Conservation (phyloP, 768 basidiomycete genomes). For the Gloeophyllum trabeum region DNA sequence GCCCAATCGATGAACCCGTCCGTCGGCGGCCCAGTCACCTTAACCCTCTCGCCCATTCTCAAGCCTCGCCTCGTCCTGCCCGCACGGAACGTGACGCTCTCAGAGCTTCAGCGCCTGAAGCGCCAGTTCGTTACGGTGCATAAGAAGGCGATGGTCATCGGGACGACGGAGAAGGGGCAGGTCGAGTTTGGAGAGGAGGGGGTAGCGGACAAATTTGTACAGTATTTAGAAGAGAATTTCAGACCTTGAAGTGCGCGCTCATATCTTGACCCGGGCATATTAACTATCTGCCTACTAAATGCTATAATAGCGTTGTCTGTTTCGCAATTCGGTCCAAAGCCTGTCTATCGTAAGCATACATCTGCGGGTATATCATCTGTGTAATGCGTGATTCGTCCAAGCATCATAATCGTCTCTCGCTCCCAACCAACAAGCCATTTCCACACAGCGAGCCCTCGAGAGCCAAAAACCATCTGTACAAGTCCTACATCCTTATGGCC, state of each 20-base stretch:
- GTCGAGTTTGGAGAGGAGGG: constrained; percentile 72
- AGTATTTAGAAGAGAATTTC: constrained; percentile 63
- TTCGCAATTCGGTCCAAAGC: too few relatives aligned
- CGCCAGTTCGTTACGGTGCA: constrained; percentile 87
- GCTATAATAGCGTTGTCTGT: too few relatives aligned
- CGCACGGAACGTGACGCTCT: constrained; percentile 61
- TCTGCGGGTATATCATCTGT: too few relatives aligned
- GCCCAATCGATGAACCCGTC: constrained; percentile 44
- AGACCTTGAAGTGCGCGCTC: constrained; percentile 25
- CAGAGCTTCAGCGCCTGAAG: constrained; percentile 83
- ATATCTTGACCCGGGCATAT: too few relatives aligned
- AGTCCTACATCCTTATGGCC: constrained; percentile 11
- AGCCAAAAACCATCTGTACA: neutral
- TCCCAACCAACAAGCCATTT: too few relatives aligned
- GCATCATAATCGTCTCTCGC: too few relatives aligned
- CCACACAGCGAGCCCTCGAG: too few relatives aligned
- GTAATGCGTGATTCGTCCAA: too few relatives aligned
- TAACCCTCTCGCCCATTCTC: constrained; percentile 29
- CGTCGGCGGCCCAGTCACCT: constrained; percentile 39
- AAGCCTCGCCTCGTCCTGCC: constrained; percentile 52
- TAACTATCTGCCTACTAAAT: too few relatives aligned
- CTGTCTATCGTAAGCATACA: too few relatives aligned
- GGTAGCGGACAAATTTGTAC: constrained; percentile 58
- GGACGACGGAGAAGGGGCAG: constrained; percentile 63
- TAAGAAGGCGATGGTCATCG: constrained; percentile 80